Percentiles rank a stretch among this genome's conserved stretches.
These are phyloP conservation scores for Striga hermonthica DNA, from an alignment of 305 asterid species.

Conservation along the genomic window DNA sequence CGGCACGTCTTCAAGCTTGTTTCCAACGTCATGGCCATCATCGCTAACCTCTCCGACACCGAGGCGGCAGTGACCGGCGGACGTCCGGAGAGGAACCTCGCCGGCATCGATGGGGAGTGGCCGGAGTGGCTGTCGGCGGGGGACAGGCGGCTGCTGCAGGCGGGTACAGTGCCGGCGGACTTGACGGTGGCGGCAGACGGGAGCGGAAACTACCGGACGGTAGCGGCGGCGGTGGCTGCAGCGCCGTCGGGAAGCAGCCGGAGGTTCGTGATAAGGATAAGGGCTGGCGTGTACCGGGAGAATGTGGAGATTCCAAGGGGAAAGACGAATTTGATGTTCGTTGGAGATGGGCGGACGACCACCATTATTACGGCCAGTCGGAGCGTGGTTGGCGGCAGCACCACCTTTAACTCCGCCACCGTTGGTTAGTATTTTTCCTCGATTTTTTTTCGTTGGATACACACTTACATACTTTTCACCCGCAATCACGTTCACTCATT, in stretches of 20 bases:
- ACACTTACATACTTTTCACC: no score
- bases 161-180: conserved; percentile 45
- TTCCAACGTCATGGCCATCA: conserved; percentile 50
- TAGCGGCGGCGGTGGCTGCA: conserved; percentile 56
- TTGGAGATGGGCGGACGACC: conserved; percentile 54
- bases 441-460: not conserved
- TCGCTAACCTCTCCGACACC: conserved; percentile 37
- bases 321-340: conserved; percentile 52
- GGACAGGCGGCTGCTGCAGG: conserved; percentile 54
- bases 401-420: conserved; percentile 64
- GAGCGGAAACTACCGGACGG: conserved; percentile 48
- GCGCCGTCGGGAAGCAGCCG: conserved; percentile 47
- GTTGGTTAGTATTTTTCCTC: conserved; percentile 43
- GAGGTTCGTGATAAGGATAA: conserved; percentile 56
- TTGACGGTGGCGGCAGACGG: conserved; percentile 68
- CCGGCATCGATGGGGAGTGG: conserved; percentile 30
- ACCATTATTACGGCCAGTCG: conserved; percentile 54
- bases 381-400: conserved; percentile 56
- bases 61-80: conserved; percentile 24
- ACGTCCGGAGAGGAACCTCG: conserved; percentile 33
- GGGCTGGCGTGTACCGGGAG: conserved; percentile 60
- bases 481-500: no score
- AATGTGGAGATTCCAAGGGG: conserved; percentile 46
- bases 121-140: conserved; percentile 61
- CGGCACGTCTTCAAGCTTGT: conserved; percentile 43